These are phyloP conservation scores for Aureobasidium sp. DNA, from an alignment of 2,329 filamentous ascomycete species.

Conservation along the genomic window DNA sequence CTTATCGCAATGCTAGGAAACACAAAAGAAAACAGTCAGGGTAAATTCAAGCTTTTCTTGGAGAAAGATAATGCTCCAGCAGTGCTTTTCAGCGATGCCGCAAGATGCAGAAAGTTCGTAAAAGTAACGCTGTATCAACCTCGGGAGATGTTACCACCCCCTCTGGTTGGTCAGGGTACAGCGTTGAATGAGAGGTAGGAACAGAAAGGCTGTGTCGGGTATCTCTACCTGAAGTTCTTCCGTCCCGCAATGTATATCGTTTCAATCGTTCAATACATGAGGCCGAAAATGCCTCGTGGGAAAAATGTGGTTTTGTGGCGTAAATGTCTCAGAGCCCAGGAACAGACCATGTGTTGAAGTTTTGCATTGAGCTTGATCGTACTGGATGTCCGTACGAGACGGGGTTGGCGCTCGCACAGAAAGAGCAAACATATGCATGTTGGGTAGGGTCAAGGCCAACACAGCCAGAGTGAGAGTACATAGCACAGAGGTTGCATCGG, in stretches of 20 bases:
- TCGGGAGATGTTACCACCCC: not conserved
- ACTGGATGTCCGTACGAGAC: not conserved
- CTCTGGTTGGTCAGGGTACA: not conserved
- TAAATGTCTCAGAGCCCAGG: constrained; percentile 1
- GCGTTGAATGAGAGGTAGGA: not conserved
- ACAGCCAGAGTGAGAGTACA: constrained; percentile 53
- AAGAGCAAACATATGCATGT: constrained; percentile 42
- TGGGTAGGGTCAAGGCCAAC: constrained; percentile 43
- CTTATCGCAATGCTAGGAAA: not conserved
- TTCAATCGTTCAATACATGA: not conserved
- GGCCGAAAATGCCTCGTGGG: not conserved
- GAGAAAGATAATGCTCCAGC: not conserved
- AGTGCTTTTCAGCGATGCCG: not conserved
- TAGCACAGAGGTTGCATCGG: constrained; percentile 55
- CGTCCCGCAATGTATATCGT: not conserved
- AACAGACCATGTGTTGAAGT: not conserved
- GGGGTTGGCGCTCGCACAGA: constrained; percentile 26
- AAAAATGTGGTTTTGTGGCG: not conserved
- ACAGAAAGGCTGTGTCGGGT: not conserved
- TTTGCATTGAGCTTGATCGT: constrained; percentile 6
- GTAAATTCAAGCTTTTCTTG: not conserved
- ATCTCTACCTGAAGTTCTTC: constrained; percentile 13
- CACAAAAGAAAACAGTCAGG: not conserved
- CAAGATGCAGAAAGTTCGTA: not conserved
- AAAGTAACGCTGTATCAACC: not conserved